These are phyloP conservation scores for Pyrrhoderma noxium DNA, from an alignment of 1,284 basidiomycete species.

Conservation along the genomic window DNA sequence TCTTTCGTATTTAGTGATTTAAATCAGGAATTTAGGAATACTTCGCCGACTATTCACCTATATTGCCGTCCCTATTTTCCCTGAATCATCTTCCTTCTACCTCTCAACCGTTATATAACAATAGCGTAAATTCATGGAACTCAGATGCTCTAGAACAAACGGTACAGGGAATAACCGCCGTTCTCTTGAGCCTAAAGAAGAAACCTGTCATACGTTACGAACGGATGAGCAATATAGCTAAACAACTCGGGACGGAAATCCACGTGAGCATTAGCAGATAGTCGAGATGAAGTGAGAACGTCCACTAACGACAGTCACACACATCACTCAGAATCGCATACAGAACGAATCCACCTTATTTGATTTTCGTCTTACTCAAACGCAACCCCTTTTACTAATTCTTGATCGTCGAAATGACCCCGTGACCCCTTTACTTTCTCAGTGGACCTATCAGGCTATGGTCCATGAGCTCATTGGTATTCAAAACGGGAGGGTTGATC, in stretches of 20 bases:
- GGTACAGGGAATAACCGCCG: slow-evolving; percentile 79
- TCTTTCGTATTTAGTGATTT: slow-evolving; percentile 16
- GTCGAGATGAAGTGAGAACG: no score
- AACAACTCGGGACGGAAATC: slow-evolving; percentile 82
- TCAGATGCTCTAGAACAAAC: slow-evolving; percentile 70
- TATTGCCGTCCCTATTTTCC: slow-evolving; percentile 85
- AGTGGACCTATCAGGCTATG: slow-evolving; percentile 99
- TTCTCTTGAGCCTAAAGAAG: slow-evolving; percentile 93
- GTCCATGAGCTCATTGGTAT: slow-evolving; percentile 95
- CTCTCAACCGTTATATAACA: slow-evolving; percentile 59
- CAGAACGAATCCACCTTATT: slow-evolving; percentile 68
- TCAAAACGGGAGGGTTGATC: slow-evolving; percentile 87
- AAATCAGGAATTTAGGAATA: slow-evolving; percentile 60
- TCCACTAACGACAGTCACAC: slow-evolving; percentile 1
- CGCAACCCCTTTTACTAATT: slow-evolving; percentile 68
- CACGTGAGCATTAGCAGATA: slow-evolving; percentile 43
- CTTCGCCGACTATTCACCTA: slow-evolving; percentile 90
- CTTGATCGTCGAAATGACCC: slow-evolving; percentile 95
- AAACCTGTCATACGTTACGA: slow-evolving; percentile 93
- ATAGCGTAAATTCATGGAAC: slow-evolving; percentile 61
- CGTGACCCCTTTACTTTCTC: slow-evolving; percentile 93
- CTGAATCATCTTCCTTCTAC: slow-evolving; percentile 70
- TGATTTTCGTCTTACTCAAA: slow-evolving; percentile 71
- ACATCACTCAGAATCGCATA: slow-evolving; percentile 50
- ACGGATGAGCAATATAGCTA: slow-evolving; percentile 87